These are phyloP conservation scores for Metschnikowia reukaufii DNA, from an alignment of 805 yeast species.

Conservation along the genomic window DNA sequence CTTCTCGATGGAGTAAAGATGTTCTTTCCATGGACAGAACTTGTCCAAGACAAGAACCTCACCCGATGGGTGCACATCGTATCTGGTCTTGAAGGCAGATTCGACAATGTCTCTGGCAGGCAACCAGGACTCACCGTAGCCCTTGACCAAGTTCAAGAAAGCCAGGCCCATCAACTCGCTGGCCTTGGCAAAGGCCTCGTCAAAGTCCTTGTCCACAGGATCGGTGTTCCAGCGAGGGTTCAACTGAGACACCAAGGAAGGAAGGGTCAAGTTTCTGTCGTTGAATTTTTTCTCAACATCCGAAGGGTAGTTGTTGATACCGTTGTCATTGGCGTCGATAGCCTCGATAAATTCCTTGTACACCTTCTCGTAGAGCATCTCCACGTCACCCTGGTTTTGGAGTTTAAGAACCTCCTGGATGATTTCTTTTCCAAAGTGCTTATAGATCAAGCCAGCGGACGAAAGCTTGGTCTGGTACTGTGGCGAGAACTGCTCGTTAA, in stretches of 20 bases:
- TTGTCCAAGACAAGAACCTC: conserved; percentile 69
- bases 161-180: conserved; percentile 80
- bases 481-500: conserved; percentile 67
- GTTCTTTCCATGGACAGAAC: conserved; percentile 96
- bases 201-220: conserved; percentile 63
- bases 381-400: conserved; percentile 42
- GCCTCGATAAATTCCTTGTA: conserved; percentile 88
- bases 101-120: conserved; percentile 82
- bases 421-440: conserved; percentile 76
- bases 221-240: conserved; percentile 86
- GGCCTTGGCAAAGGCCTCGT: conserved; percentile 66
- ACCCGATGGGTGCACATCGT: conserved; percentile 64
- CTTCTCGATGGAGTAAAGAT: conserved; percentile 70
- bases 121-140: conserved; percentile 83
- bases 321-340: conserved; percentile 95
- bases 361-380: conserved; percentile 68
- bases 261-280: conserved; percentile 72
- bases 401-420: conserved; percentile 52
- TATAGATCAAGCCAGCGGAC: conserved; percentile 91
- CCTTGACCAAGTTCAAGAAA: conserved; percentile 63
- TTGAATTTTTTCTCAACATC: conserved; percentile 62
- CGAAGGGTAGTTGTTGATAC: conserved; percentile 66
- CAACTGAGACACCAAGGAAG: conserved; percentile 72
- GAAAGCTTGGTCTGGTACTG: conserved; percentile 75
- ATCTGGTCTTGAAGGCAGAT: conserved; percentile 64